Conservation (phyloP, 1,284 basidiomycete species). For the Xanthoconium separans region DNA sequence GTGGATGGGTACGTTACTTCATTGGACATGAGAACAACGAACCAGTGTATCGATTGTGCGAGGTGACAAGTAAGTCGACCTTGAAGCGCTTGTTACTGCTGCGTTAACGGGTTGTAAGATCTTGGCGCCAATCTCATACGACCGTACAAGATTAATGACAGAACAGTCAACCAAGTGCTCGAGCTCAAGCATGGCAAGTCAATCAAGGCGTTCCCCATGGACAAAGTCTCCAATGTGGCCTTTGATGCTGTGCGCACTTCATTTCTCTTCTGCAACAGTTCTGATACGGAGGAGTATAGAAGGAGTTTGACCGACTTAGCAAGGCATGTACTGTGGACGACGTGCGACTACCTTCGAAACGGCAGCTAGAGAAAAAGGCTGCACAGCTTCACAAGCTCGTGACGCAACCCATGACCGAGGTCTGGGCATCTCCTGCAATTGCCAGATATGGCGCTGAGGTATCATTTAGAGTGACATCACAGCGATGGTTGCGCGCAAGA, state of each 20-base stretch:
- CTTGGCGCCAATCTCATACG: slow-evolving; percentile 53
- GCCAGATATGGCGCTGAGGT: slow-evolving; percentile 4
- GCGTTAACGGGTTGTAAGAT: slow-evolving; percentile 14
- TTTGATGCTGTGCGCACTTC: slow-evolving; percentile 55
- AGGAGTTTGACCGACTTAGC: slow-evolving; percentile 69
- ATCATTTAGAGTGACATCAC: slow-evolving; percentile 59
- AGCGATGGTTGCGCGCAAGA: slow-evolving; percentile 70
- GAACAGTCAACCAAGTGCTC: slow-evolving; percentile 60
- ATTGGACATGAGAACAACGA: slow-evolving; percentile 55
- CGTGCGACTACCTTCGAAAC: slow-evolving; percentile 64
- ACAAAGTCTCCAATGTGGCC: slow-evolving; percentile 75
- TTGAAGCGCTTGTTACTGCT: not conserved
- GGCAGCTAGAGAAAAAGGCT: slow-evolving; percentile 62
- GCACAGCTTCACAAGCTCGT: slow-evolving; percentile 59
- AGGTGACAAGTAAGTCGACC: slow-evolving; percentile 63
- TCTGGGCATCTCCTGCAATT: slow-evolving; percentile 29
- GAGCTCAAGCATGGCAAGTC: slow-evolving; percentile 73
- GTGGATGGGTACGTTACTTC: slow-evolving; percentile 78
- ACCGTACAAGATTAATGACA: slow-evolving; percentile 74
- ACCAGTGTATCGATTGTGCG: slow-evolving; percentile 82
- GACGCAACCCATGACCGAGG: slow-evolving; percentile 74
- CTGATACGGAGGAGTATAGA: slow-evolving; percentile 42
- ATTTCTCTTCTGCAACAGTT: not conserved
- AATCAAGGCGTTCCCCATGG: slow-evolving; percentile 62
- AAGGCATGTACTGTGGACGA: slow-evolving; percentile 52